Conservation (phyloP, 2,329 filamentous ascomycete genomes). For the Aureobasidium sp. region DNA sequence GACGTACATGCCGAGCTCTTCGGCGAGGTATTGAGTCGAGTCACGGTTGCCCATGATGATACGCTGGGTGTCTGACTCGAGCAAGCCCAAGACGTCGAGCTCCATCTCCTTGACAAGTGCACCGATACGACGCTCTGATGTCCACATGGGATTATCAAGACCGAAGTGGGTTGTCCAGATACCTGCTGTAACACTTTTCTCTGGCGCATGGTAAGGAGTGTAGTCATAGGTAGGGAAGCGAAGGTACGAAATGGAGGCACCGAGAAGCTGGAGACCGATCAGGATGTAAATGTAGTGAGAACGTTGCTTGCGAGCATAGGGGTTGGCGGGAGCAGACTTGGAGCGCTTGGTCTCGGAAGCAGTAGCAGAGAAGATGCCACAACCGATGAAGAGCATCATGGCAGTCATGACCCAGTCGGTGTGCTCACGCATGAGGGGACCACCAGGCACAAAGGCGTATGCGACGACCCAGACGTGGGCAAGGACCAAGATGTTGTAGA, state of each 20-base stretch:
- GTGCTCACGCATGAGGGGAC: slow-evolving; percentile 82
- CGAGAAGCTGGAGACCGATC: slow-evolving; percentile 69
- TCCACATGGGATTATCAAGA: slow-evolving; percentile 98
- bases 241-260: slow-evolving; percentile 73
- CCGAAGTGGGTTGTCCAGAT: slow-evolving; percentile 99
- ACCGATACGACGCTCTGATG: slow-evolving; percentile 83
- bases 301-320: slow-evolving; percentile 47
- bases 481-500: slow-evolving; percentile 92
- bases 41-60: slow-evolving; percentile 99
- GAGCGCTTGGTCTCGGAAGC: slow-evolving; percentile 43
- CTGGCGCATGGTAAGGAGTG: slow-evolving; percentile 77
- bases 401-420: slow-evolving; percentile 92
- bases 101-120: slow-evolving; percentile 68
- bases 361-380: slow-evolving; percentile 68
- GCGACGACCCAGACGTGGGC: slow-evolving; percentile 98
- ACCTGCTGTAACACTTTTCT: slow-evolving; percentile 82
- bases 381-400: slow-evolving; percentile 77
- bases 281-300: slow-evolving; percentile 67
- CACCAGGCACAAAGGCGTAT: slow-evolving; percentile 94
- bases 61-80: slow-evolving; percentile 88
- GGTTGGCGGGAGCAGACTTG: slow-evolving; percentile 30
- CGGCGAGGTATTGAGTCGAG: slow-evolving; percentile 87
- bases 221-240: slow-evolving; percentile 93
- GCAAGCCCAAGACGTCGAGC: slow-evolving; percentile 89
- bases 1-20: slow-evolving; percentile 97